Evolutionary conservation across 805 yeast genomes (phyloP), one percentile per base, ranked within the genome.

Genomic region (Geotrichum ghanense): DNA sequence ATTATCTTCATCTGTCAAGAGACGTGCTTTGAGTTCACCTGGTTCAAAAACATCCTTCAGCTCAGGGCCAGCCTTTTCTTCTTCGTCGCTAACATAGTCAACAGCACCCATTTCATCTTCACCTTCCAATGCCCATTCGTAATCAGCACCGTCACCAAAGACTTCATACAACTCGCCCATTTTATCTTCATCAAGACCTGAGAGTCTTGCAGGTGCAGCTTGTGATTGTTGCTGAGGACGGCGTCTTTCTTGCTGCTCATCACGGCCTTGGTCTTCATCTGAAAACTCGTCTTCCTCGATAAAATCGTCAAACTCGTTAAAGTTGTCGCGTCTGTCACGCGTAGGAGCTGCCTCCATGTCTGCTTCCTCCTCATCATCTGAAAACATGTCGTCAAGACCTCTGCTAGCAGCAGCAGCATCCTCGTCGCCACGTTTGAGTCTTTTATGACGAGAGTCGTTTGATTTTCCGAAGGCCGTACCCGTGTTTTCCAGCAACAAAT

Each of bases 211-310:
- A 20, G 57, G 53, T 20, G 53, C 44, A 20, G 61, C 57, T 3
- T 56, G 47, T n/a, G 56, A 46, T 19, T 49, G 45, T 26, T n/a
- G 22, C 49, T 27, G 43, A n/a, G n/a, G n/a, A n/a, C 52, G 60
- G 45, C 72, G 67, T 34, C 72, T 72, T 20, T 72, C 72, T 46
- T 67, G 74, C 54, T 73, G 74, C 48, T 73, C 78, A 50, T 70
- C 75, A 45, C 73, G 69, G 19, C 76, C 67, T 48, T 77, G 83
- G 51, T 81, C 88, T 58, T 88, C 95, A 56, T 87, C 97, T 6
- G 94, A 85, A 58, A 83, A 83, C 62, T 89, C 97, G 64, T 92
- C 98, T 51, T 90, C 97, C 65, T 90, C 98, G 55, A 92, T 92
- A 67, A 92, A 92, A 61, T 89, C 98, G 62, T 88, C 98, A 56